These are phyloP conservation scores for Phytophthora pinifolia DNA, from an alignment of 352 stramenopile species.

Conservation along the genomic window DNA sequence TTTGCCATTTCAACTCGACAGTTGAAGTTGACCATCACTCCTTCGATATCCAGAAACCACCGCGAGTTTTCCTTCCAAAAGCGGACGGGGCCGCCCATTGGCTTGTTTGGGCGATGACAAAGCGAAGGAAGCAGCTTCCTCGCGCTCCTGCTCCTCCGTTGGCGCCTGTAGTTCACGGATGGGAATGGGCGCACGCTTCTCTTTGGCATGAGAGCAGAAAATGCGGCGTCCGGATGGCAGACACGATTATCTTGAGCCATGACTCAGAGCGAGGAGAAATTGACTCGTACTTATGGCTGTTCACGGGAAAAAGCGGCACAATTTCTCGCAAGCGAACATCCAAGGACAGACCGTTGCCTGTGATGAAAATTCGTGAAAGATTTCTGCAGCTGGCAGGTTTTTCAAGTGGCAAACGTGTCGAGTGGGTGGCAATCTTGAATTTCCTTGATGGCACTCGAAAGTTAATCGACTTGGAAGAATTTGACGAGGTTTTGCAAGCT, in stretches of 20 bases:
- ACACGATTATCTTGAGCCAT: constrained; percentile 40
- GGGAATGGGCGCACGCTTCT: constrained; percentile 39
- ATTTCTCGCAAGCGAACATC: constrained; percentile 44
- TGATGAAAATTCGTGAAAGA: constrained; percentile 44
- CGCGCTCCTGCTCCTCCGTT: neutral
- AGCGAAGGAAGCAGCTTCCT: constrained; percentile 22
- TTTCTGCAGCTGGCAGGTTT: constrained; percentile 39
- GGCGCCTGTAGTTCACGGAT: constrained; percentile 16
- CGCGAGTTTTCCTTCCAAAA: constrained; percentile 12
- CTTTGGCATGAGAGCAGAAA: constrained; percentile 31
- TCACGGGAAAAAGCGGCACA: constrained; percentile 48
- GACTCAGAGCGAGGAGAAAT: constrained; percentile 8
- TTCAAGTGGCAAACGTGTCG: constrained; percentile 10
- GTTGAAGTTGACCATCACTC: neutral
- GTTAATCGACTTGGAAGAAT: constrained; percentile 17
- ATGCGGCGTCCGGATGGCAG: constrained; percentile 38
- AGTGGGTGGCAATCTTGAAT: constrained; percentile 20
- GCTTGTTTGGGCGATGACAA: constrained; percentile 22
- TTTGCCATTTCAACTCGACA: neutral
- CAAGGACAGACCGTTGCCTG: constrained; percentile 20
- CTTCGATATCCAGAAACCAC: constrained; percentile 12
- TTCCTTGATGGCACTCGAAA: constrained; percentile 27
- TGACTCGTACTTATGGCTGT: constrained; percentile 41
- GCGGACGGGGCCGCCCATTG: constrained; percentile 16
- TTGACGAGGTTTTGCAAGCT: constrained; percentile 26